phyloP scores from a whole-genome alignment of 768 basidiomycete species.

The Phaeotremella skinneri region DNA sequence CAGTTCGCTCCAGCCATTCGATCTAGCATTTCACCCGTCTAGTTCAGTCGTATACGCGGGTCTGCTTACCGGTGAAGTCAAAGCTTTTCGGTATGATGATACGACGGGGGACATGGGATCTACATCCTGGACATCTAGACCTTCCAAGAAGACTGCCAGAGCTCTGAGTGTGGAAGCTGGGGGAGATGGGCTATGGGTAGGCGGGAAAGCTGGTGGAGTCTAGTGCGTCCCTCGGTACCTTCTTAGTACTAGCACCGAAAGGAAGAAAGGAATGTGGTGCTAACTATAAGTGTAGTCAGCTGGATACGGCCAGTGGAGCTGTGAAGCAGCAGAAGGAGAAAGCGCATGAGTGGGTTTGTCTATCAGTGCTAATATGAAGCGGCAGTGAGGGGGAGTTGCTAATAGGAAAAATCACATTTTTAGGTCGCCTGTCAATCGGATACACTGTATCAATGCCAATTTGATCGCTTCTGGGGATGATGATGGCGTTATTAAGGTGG shows the following conservation, averaged over 20 bases:
- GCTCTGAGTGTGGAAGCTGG: slow-evolving; percentile 65
- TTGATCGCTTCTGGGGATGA: slow-evolving; percentile 85
- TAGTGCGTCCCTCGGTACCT: slow-evolving; percentile 60
- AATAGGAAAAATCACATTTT: slow-evolving; percentile 6
- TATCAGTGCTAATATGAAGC: not conserved
- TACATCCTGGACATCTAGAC: slow-evolving; percentile 61
- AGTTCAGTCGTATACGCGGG: slow-evolving; percentile 64
- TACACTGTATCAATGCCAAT: slow-evolving; percentile 68
- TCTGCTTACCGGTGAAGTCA: slow-evolving; percentile 77
- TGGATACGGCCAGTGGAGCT: slow-evolving; percentile 34
- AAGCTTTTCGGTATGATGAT: slow-evolving; percentile 75
- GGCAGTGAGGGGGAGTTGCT: not conserved
- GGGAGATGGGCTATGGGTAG: slow-evolving; percentile 69
- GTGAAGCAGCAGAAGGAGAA: slow-evolving; percentile 35
- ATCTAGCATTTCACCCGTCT: slow-evolving; percentile 80
- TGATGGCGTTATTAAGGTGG: slow-evolving; percentile 86
- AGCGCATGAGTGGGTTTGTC: slow-evolving; percentile 43
- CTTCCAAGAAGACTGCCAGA: slow-evolving; percentile 80
- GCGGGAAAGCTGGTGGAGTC: slow-evolving; percentile 75
- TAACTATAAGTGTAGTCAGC: slow-evolving; percentile 23
- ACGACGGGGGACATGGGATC: slow-evolving; percentile 49
- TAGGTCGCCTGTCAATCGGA: slow-evolving; percentile 81
- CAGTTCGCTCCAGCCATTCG: slow-evolving; percentile 79
- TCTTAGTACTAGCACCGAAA: slow-evolving; percentile 78
- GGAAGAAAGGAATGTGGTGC: slow-evolving; percentile 26